phyloP scores from a whole-genome alignment of 306 rosid species.

The Lupinus albus region DNA sequence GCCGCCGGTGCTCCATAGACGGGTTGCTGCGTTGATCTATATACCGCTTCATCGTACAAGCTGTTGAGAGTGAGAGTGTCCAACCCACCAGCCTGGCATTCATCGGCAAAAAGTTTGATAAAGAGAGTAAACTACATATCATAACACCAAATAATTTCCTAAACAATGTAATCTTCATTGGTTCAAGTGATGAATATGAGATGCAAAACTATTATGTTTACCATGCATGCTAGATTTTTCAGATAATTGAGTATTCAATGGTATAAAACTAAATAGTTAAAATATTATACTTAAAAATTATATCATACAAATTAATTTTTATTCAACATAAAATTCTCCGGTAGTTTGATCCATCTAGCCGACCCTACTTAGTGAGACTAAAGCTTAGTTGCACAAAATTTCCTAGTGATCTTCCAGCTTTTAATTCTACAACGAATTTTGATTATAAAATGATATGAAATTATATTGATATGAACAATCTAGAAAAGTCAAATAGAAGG shows the following conservation, averaged over 20 bases:
- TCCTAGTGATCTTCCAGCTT: background rate
- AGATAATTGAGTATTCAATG: conserved; percentile 5
- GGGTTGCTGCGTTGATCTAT: conserved; percentile 86
- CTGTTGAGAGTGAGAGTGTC: conserved; percentile 89
- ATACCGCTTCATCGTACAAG: conserved; percentile 84
- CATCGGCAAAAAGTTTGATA: conserved; percentile 17
- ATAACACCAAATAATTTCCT: conserved; percentile 22
- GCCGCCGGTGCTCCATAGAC: conserved; percentile 87
- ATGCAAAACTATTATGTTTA: background rate
- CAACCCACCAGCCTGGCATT: conserved; percentile 90
- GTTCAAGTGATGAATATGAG: conserved; percentile 13
- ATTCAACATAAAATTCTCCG: background rate
- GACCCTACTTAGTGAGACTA: no score
- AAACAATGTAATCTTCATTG: conserved; percentile 6
- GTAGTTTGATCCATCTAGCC: no score
- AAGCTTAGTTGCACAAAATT: background rate
- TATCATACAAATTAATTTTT: background rate
- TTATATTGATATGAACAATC: conserved; percentile 12
- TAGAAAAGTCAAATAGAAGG: conserved; percentile 36
- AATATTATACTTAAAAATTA: conserved; percentile 4
- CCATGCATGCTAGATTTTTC: background rate
- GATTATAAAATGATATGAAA: conserved; percentile 12
- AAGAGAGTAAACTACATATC: background rate
- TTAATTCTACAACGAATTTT: background rate
- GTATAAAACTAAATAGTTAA: conserved; percentile 23